Conservation (phyloP, 2,329 filamentous ascomycete species). For the Coleophoma crateriformis region DNA sequence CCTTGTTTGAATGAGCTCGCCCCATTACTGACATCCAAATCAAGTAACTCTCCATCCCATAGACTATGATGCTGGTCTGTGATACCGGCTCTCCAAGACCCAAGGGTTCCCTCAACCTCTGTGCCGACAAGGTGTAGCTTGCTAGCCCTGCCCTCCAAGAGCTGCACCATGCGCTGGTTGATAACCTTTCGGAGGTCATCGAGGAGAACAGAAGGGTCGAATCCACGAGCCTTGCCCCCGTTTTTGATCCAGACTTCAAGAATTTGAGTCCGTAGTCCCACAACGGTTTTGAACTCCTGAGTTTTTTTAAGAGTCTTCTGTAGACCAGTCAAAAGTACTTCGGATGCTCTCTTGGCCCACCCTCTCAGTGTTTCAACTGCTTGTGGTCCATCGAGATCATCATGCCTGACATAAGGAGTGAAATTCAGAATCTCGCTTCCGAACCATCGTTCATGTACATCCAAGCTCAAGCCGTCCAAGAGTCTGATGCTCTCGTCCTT, state of each 20-base stretch:
- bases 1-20: constrained; percentile 64
- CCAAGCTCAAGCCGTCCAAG: constrained; percentile 68
- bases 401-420: constrained; percentile 80
- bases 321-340: constrained; percentile 56
- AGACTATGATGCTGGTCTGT: constrained; percentile 48
- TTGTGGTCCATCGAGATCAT: constrained; percentile 60
- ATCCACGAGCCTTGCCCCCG: constrained; percentile 55
- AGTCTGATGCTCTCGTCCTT: constrained; percentile 61
- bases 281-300: constrained; percentile 61
- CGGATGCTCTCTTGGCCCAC: constrained; percentile 59
- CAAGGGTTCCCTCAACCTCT: constrained; percentile 56
- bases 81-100: constrained; percentile 50
- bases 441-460: constrained; percentile 75
- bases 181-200: constrained; percentile 63
- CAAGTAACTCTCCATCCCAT: constrained; percentile 63
- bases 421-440: constrained; percentile 78
- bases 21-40: constrained; percentile 59
- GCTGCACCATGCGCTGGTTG: constrained; percentile 59
- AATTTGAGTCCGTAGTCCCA: constrained; percentile 63
- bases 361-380: constrained; percentile 53
- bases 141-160: constrained; percentile 58
- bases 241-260: constrained; percentile 72
- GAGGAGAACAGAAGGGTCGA: constrained; percentile 64
- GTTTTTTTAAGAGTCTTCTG: constrained; percentile 52
- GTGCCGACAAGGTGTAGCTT: constrained; percentile 61